Evolutionary conservation across 352 stramenopile genomes (phyloP).

Genomic region (Thalassiosira allenii): DNA sequence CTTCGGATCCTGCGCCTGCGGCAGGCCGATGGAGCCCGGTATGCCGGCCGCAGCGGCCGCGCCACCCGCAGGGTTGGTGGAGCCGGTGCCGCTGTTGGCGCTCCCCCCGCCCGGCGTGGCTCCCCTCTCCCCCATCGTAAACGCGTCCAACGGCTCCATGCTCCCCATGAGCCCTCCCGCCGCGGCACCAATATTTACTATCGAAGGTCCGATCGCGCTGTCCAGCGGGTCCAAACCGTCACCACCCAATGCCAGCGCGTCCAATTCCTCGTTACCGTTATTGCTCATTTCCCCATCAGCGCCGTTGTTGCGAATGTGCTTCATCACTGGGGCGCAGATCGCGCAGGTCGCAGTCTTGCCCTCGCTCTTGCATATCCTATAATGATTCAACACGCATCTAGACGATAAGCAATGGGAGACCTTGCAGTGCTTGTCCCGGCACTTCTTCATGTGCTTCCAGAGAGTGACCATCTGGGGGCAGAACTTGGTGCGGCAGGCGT

Average conservation of each 20-base stretch:
- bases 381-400: constrained; percentile 97
- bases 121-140: too few relatives aligned
- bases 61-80: not conserved
- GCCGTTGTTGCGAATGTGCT: constrained; percentile 91
- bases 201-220: not conserved
- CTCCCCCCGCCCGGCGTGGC: too few relatives aligned
- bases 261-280: not conserved
- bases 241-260: not conserved
- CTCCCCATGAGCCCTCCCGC: too few relatives aligned
- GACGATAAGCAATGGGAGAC: constrained; percentile 97
- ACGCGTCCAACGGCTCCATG: too few relatives aligned
- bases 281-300: constrained; percentile 22
- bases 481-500: constrained; percentile 91
- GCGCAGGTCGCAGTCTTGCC: constrained; percentile 87
- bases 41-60: not conserved
- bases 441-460: constrained; percentile 98
- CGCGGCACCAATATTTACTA: too few relatives aligned
- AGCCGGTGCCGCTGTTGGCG: too few relatives aligned
- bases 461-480: constrained; percentile 97
- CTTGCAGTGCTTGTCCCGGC: constrained; percentile 94
- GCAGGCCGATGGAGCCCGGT: not conserved
- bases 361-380: constrained; percentile 93
- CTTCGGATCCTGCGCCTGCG: too few relatives aligned
- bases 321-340: constrained; percentile 92
- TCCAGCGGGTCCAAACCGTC: not conserved